Percentiles rank a stretch among this genome's conserved stretches.
Conservation (phyloP, 2,329 filamentous ascomycete genomes). For the Dactylellina cionopaga region DNA sequence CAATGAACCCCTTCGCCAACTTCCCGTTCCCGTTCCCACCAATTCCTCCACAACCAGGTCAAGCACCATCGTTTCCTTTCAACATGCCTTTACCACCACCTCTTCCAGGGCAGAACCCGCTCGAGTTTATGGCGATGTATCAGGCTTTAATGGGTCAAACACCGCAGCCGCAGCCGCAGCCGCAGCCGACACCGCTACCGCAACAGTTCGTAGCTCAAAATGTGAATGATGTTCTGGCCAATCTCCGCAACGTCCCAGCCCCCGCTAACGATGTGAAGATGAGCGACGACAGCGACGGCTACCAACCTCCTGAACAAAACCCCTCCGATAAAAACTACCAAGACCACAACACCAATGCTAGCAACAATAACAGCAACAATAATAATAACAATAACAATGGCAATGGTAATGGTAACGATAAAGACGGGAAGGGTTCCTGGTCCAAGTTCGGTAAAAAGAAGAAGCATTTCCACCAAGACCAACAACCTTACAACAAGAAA, state of each 20-base stretch:
- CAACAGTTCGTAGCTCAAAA: conserved; percentile 15
- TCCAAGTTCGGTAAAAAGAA: conserved; percentile 51
- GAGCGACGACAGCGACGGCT: conserved; percentile 36
- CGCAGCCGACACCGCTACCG: not conserved
- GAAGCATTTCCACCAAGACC: conserved; percentile 42
- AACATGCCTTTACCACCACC: conserved; percentile 49
- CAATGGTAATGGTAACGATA: not conserved
- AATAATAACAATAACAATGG: conserved; percentile 4
- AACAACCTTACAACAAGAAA: conserved; percentile 45
- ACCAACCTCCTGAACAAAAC: conserved; percentile 38
- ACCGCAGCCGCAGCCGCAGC: not conserved
- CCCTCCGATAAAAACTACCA: conserved; percentile 32
- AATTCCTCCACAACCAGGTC: conserved; percentile 39
- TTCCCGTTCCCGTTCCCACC: conserved; percentile 43
- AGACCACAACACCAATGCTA: conserved; percentile 18
- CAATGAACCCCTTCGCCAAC: conserved; percentile 24
- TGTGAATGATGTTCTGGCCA: conserved; percentile 1
- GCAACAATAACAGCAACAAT: not conserved
- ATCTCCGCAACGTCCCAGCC: not conserved
- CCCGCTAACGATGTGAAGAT: conserved; percentile 28
- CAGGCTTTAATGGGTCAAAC: conserved; percentile 34
- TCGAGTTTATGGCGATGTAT: conserved; percentile 51
- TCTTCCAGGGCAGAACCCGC: conserved; percentile 25
- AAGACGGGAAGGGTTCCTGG: conserved; percentile 49
- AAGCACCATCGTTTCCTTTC: conserved; percentile 39